Conservation (phyloP, 129 eudicot genomes). For the sunflower (Helianthus annuus) region DNA sequence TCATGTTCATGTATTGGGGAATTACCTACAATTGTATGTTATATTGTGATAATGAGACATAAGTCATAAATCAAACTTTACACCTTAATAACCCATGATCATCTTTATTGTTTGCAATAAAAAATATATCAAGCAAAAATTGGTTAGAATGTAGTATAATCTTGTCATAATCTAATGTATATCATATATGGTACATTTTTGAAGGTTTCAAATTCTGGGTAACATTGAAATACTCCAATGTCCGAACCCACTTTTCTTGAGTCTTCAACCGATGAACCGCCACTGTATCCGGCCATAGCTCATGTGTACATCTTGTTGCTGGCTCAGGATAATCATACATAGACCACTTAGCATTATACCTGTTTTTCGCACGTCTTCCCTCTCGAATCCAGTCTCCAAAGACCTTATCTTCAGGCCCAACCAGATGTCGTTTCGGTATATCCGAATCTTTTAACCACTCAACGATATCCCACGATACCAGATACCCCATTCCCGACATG, state of each 20-base stretch:
- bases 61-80: no score
- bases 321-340: conserved; percentile 94
- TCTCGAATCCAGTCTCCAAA: conserved; percentile 76
- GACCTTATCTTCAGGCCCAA: conserved; percentile 73
- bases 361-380: conserved; percentile 62
- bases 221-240: conserved; percentile 76
- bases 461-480: conserved; percentile 81
- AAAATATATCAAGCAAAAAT: not conserved
- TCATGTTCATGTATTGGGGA: no score
- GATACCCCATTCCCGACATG: conserved; percentile 95
- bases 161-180: conserved; percentile 41
- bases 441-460: conserved; percentile 74
- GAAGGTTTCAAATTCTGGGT: conserved; percentile 73
- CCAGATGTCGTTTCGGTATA: conserved; percentile 53
- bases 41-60: no score
- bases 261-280: conserved; percentile 87
- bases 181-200: conserved; percentile 78
- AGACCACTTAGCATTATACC: conserved; percentile 84
- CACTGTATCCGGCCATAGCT: conserved; percentile 85
- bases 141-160: not conserved
- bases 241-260: conserved; percentile 79
- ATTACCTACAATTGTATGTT: no score
- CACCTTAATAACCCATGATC: not conserved
- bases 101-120: not conserved
- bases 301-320: conserved; percentile 71